Evolutionary conservation across 2,329 filamentous ascomycete species (phyloP), one percentile per base, ranked within the genome.

Genomic region (Elsinoe australis): DNA sequence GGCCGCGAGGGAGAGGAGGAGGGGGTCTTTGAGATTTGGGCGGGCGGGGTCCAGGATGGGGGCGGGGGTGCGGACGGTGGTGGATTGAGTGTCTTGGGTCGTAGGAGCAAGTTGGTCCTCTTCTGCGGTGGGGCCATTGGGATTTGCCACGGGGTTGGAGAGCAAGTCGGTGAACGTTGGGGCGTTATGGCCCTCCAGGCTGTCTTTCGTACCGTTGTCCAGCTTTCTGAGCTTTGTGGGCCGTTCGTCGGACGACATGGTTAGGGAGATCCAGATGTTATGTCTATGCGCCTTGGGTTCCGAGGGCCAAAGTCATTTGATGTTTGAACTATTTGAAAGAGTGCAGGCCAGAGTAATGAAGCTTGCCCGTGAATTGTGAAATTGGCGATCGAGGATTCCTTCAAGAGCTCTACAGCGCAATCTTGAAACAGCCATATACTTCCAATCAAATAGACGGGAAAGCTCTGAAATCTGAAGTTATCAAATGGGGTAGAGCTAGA

Each of bases 141-240:
- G 24, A 14, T 41, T 48, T 24, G 26, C 44, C 31, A 31, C 22
- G 42, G 49, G 35, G 50, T 26, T 36, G 44, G 50, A 46, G 42
- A 45, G 10, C 9, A 33, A 8, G 45, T 38, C 39, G 17, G 33
- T 21, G 44, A 19, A n/a, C 7, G 31, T 21, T 12, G 38, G 6
- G 36, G 12, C n/a, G 10, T 10, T 5, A 22, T 49, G 24, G 12
- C 28, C 21, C 8, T 38, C 35, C 9, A 24, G 7, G 18, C 21
- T 28, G 18, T 46, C 38, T 21, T 49, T 34, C 14, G 52, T 46
- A 32, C 56, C 54, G 53, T 71, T 64, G 22, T 65, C 69, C 24
- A 76, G 56, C 63, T 79, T 80, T 42, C 71, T 64, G 50, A 78
- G 64, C 58, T 80, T 80, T 2, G 67, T 61, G 5, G 76, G 76